Base-by-base conservation (phyloP, 257 asterid genomes). In the Penstemon eatonii region DNA sequence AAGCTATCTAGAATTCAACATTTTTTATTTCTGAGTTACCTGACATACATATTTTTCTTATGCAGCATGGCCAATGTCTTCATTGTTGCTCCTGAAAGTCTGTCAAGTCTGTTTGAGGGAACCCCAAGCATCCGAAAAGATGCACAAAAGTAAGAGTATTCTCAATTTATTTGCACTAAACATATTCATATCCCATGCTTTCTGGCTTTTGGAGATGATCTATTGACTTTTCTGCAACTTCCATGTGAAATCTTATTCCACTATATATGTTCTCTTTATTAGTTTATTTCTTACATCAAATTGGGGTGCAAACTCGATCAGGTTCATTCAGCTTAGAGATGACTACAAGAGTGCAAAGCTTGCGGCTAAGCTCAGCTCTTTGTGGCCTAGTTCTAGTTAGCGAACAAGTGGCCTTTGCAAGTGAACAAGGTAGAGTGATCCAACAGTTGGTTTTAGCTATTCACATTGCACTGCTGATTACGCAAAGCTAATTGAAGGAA, bases 81-180 rank as follows among this genome's bases (percentile, higher is more conserved):
- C 56, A 81, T 91, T 70, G 96, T 94, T 75, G 96, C 97, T 65
- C 99, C 99, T 51, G 97, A 94, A 76, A 94, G 99, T 75, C 82
- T 94, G 78, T 81, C 97, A 18, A 75, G 93, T 37, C 86, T 94
- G 36, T 89, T 89, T 67, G 99, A 94, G 83, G 99, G 99, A 77
- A 91, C 96, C 55, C 97, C 99, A n/a, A 89, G 99, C 85, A 94
- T 91, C 67, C 84, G 94, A 61, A 94, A 91, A 79, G 99, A 91
- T 67, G 96, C 97, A 54, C 99, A 94, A 71, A 94, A 88, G 99
- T 94, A 88, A 36, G 67, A 41, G 11, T 25, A 43, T 67, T 12
- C 47, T 69, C 37, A 59, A 15, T 33, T 19, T 39, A 1, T 9
- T 25, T 25, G 33, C 33, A 25, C 33, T 25, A 25, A 25, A 25